Evolutionary conservation across 2,329 filamentous ascomycete species (phyloP).

Genomic region (Cladorrhinum sp.): DNA sequence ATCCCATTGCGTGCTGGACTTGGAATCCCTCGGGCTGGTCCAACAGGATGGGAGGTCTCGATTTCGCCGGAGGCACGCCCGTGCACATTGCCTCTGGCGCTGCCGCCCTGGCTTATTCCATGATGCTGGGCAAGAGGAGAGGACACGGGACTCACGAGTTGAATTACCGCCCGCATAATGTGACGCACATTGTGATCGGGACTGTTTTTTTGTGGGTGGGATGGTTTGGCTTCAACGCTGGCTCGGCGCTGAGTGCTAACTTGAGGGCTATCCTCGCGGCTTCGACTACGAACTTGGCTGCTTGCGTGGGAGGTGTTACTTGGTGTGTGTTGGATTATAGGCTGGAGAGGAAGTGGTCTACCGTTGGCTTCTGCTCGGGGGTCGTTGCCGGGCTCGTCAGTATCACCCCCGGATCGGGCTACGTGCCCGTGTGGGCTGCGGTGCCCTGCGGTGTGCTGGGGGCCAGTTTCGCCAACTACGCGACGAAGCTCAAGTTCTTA

Average conservation of each 20-base stretch:
- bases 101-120: slow-evolving; percentile 82
- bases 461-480: slow-evolving; percentile 79
- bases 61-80: slow-evolving; percentile 87
- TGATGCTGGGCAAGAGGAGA: slow-evolving; percentile 83
- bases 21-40: slow-evolving; percentile 86
- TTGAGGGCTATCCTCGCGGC: slow-evolving; percentile 83
- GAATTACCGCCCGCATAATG: slow-evolving; percentile 90
- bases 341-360: slow-evolving; percentile 87
- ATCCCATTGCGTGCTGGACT: slow-evolving; percentile 92
- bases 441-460: slow-evolving; percentile 76
- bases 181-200: slow-evolving; percentile 86
- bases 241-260: slow-evolving; percentile 77
- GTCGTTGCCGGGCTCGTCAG: slow-evolving; percentile 83
- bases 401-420: slow-evolving; percentile 75
- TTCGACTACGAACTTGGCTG: slow-evolving; percentile 80
- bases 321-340: slow-evolving; percentile 90
- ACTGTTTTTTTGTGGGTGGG: slow-evolving; percentile 94
- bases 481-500: slow-evolving; percentile 85
- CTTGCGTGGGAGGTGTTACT: slow-evolving; percentile 79
- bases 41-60: slow-evolving; percentile 73
- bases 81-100: slow-evolving; percentile 84
- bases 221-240: slow-evolving; percentile 94
- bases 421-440: slow-evolving; percentile 79
- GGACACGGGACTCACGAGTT: slow-evolving; percentile 84
- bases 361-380: slow-evolving; percentile 88